Base-by-base conservation (phyloP, 2,329 filamentous ascomycete species). In the Colletotrichum ledebouriae region DNA sequence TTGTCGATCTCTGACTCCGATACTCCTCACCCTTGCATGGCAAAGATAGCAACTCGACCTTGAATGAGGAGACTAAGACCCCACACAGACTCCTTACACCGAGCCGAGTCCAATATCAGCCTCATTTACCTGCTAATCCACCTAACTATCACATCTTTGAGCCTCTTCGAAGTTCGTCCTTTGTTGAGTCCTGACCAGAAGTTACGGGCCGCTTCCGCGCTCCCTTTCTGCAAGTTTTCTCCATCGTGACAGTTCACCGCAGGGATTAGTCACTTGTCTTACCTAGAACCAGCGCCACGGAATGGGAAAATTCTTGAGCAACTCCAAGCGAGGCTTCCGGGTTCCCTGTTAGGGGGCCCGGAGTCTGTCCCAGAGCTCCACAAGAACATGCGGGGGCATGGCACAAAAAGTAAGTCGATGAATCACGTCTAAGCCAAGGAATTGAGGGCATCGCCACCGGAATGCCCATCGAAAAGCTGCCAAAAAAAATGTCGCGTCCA, bases 281-380 rank as follows among this genome's bases (percentile, higher is more conserved):
- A 68, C 33, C 33, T 6, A 41, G 41, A 56, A 56, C 61, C 65
- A 47, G 47, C 44, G 50, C 65, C 65, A 55, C 62, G 65, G 65
- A 65, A 59, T 65, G 61, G 65, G 65, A 58, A 65, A 53, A n/a
- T 61, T 44, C 55, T 64, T 34, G 65, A 58, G 49, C 25, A 68
- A 42, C 25, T 15, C 22, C 6, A 50, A 60, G 55, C 34, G 53
- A 56, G 34, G 22, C 50, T 68, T 68, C 61, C 61, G 41, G 47
- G 49, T 64, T 34, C 57, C 41, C 44, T 12, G 29, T 41, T 41
- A 59, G 49, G 61, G 47, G 42, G 55, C 6, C 15, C 29, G 29
- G 41, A 59, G 52, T n/a, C 11, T 41, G 17, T 17, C 22, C 44
- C 61, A 22, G 49, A 41, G 65, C 60, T 25, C 55, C 56, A 56